Evolutionary conservation across 805 yeast genomes (phyloP).

Genomic region (Kodamaea leandrae): DNA sequence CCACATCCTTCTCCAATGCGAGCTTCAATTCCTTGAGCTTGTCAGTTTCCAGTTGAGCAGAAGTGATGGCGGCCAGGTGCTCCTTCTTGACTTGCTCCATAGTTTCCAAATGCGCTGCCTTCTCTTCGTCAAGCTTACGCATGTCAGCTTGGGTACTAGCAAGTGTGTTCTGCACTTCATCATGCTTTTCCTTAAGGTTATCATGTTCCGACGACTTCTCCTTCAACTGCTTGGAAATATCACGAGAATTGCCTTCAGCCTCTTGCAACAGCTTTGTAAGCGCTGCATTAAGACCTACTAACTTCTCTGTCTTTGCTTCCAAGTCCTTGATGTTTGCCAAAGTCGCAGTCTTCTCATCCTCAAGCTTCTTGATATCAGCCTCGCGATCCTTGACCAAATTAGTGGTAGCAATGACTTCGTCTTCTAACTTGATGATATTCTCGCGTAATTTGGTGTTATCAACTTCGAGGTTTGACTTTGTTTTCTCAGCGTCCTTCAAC

Average conservation of each 20-base stretch:
- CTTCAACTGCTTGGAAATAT: conserved; percentile 11
- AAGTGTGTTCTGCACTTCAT: conserved; percentile 3
- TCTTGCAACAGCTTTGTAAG: conserved; percentile 31
- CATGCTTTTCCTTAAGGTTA: conserved; percentile 11
- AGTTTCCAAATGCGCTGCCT: conserved; percentile 7
- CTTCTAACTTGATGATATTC: conserved; percentile 31
- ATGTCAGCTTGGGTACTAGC: conserved; percentile 9
- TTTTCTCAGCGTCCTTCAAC: conserved; percentile 35
- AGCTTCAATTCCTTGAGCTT: conserved; percentile 11
- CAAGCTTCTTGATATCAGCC: conserved; percentile 41
- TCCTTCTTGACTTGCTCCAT: conserved; percentile 12
- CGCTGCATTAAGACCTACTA: conserved; percentile 29
- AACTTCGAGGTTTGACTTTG: conserved; percentile 26
- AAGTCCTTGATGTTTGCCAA: conserved; percentile 28
- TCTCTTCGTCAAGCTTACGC: conserved; percentile 11
- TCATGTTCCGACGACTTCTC: conserved; percentile 11
- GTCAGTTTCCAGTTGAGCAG: conserved; percentile 8
- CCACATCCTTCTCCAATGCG: conserved; percentile 12
- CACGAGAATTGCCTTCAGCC: conserved; percentile 25
- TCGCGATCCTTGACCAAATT: conserved; percentile 46
- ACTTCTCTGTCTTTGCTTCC: conserved; percentile 27
- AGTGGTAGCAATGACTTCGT: conserved; percentile 28
- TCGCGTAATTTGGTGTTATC: conserved; percentile 42
- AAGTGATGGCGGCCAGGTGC: conserved; percentile 7
- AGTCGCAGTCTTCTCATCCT: conserved; percentile 35